Evolutionary conservation across 176 grass and related monocot genomes (phyloP), one percentile per base, ranked within the genome.

Genomic region (Triticum urartu): DNA sequence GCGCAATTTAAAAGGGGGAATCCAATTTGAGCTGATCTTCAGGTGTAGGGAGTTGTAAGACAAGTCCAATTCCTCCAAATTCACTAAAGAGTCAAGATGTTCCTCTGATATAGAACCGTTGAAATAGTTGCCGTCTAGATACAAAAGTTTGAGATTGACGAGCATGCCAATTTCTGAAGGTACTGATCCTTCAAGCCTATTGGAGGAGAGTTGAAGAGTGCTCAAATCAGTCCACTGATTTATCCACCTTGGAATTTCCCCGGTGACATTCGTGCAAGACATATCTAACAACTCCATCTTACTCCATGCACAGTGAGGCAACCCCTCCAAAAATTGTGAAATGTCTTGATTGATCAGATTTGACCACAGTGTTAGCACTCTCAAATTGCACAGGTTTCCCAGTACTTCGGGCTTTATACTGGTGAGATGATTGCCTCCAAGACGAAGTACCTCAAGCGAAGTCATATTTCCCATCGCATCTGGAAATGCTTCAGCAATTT

Each of bases 141-240:
- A 72, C 5, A 72, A 72, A 1, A 4, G 26, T 4, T 14, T n/a
- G 33, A 17, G 72, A 1, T 74, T 74, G 40, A 0, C 1, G 0
- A 74, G 71, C 40, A 1, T 48, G 9, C 22, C 6, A 4, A 74
- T 48, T 74, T 74, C 40, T 9, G 2, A 14, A 74, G 72, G 72
- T 5, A 74, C 42, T 28, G 72, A 0, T 17, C 72, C 72, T 74
- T 26, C 22, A 74, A 74, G 72, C 42, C 22, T 74, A 48, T 74
- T 74, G 4, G 72, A 74, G 15, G 72, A 74, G 40, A 74, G 42
- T 48, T 74, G 11, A 74, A 74, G 72, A 74, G 15, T 74, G 40
- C 3, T 74, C 72, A 74, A 74, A 47, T 48, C 3, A 17, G 72
- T 74, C 72, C 40, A 74, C 1, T 13, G 43, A 47, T 47, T 47